These are phyloP conservation scores for Brassica rapa DNA, from an alignment of 345 rosid genomes.

Conservation along the genomic window DNA sequence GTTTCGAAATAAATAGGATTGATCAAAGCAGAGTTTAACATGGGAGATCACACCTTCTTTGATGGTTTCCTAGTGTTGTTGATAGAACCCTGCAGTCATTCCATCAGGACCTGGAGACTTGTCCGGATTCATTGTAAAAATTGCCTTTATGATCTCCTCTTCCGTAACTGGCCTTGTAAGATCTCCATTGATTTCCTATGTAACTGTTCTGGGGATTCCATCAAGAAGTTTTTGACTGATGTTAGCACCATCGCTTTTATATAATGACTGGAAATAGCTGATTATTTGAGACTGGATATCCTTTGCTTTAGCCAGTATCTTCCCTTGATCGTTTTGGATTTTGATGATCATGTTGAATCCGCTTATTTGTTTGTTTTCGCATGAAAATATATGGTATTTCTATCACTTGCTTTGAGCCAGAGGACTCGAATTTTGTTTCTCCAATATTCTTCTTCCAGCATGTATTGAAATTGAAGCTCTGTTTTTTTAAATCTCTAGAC, in stretches of 20 bases:
- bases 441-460: neutral
- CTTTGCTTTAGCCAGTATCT: neutral
- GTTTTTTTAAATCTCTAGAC: too few relatives aligned
- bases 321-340: neutral
- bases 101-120: neutral
- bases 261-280: too few relatives aligned
- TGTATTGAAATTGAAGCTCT: neutral
- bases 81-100: neutral
- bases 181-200: neutral
- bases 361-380: neutral
- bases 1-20: neutral
- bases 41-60: neutral
- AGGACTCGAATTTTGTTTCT: neutral
- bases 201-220: neutral
- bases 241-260: too few relatives aligned
- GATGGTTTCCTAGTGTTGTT: neutral
- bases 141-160: neutral
- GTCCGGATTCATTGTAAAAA: neutral
- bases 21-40: neutral
- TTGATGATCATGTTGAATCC: neutral
- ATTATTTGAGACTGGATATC: neutral
- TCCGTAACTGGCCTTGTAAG: neutral
- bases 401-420: neutral
- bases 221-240: too few relatives aligned
- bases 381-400: neutral